These are phyloP conservation scores for Corymbia calophylla DNA, from an alignment of 441 rosid genomes.

Conservation along the genomic window DNA sequence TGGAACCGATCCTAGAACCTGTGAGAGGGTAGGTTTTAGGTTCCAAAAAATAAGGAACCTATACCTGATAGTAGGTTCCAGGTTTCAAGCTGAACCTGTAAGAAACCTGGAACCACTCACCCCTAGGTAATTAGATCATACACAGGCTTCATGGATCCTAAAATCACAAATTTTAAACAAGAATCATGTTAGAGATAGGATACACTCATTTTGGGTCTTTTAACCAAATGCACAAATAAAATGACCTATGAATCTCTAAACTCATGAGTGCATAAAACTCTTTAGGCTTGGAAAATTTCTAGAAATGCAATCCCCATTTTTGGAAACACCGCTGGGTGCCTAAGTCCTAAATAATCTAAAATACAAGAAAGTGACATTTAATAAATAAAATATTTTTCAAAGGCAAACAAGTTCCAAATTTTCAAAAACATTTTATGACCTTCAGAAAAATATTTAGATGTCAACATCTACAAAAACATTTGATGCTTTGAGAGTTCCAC, in stretches of 20 bases:
- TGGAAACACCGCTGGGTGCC: not conserved
- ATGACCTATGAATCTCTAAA: not conserved
- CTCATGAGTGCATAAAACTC: not conserved
- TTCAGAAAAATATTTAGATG: not conserved
- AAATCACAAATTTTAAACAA: not conserved
- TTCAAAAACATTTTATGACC: not conserved
- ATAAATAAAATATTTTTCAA: too few relatives aligned
- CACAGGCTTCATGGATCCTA: not conserved
- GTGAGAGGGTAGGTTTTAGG: too few relatives aligned
- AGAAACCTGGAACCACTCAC: too few relatives aligned
- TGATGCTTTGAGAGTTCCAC: not conserved
- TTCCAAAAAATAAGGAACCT: too few relatives aligned
- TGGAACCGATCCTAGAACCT: too few relatives aligned
- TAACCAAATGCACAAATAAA: not conserved
- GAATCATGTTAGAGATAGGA: not conserved
- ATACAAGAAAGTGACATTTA: not conserved
- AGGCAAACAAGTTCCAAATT: not conserved
- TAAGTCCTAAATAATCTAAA: not conserved
- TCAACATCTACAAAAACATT: not conserved
- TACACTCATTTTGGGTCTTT: not conserved
- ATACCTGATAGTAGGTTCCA: too few relatives aligned
- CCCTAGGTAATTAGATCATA: not conserved
- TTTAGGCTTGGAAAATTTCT: not conserved
- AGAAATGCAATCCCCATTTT: not conserved
- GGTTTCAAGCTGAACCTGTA: too few relatives aligned